phyloP scores from a whole-genome alignment of 768 basidiomycete species.

The Grammothele lineata region DNA sequence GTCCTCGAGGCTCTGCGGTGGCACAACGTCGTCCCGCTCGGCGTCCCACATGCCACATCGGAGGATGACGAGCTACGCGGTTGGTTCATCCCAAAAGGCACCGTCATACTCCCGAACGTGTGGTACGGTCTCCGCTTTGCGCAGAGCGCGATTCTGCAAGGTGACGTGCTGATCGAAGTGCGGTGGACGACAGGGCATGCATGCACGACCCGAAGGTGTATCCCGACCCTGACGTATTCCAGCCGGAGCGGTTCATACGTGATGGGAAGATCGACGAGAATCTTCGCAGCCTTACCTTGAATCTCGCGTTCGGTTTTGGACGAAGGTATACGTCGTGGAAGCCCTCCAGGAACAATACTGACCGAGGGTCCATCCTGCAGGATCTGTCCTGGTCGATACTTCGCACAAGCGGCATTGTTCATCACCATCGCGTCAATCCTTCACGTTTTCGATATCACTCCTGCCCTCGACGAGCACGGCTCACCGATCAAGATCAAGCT shows the following conservation, averaged over 20 bases:
- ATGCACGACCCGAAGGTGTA: slow-evolving; percentile 22
- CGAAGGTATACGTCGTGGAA: slow-evolving; percentile 4
- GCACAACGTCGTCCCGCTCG: slow-evolving; percentile 28
- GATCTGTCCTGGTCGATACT: slow-evolving; percentile 7
- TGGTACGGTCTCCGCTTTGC: slow-evolving; percentile 19
- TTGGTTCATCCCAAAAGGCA: slow-evolving; percentile 22
- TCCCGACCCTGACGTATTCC: slow-evolving; percentile 25
- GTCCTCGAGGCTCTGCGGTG: slow-evolving; percentile 28
- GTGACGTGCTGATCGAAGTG: neutral
- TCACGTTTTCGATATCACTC: slow-evolving; percentile 4
- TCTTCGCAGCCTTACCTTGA: neutral
- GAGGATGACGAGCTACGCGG: slow-evolving; percentile 21
- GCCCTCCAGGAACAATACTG: neutral
- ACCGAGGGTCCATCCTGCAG: neutral
- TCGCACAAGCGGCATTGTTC: slow-evolving; percentile 5
- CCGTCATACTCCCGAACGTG: slow-evolving; percentile 20
- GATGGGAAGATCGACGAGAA: slow-evolving; percentile 7
- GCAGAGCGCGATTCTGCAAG: slow-evolving; percentile 8
- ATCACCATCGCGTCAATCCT: slow-evolving; percentile 7
- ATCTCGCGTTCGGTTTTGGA: slow-evolving; percentile 11
- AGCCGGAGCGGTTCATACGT: slow-evolving; percentile 26
- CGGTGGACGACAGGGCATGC: slow-evolving; percentile 6
- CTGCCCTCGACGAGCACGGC: neutral
- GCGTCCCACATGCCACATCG: slow-evolving; percentile 14
- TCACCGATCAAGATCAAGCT: neutral